phyloP scores from a whole-genome alignment of 1,284 basidiomycete genomes.

The Cerrena zonata region DNA sequence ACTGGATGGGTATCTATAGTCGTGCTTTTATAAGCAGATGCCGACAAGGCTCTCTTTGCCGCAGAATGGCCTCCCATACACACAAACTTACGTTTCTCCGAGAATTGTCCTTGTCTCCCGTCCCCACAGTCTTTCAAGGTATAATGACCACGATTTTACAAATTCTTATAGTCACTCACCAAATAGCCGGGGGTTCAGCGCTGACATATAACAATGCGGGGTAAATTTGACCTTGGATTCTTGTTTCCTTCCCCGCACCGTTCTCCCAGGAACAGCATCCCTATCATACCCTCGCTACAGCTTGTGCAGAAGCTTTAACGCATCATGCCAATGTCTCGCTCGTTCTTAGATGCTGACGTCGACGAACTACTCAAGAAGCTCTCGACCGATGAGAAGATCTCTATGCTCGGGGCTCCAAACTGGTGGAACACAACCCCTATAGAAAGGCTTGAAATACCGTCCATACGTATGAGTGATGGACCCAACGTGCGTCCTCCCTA shows the following conservation, averaged over 20 bases:
- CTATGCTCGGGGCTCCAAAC: slow-evolving; percentile 56
- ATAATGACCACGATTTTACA: too few relatives aligned
- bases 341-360: slow-evolving; percentile 51
- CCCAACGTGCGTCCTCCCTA: slow-evolving; percentile 47
- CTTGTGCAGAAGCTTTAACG: not conserved
- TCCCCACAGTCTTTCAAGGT: slow-evolving; percentile 4
- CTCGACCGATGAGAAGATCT: slow-evolving; percentile 58
- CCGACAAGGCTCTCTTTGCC: too few relatives aligned
- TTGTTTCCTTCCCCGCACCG: not conserved
- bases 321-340: slow-evolving; percentile 36
- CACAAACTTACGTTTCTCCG: too few relatives aligned
- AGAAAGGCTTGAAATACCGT: slow-evolving; percentile 53
- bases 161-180: too few relatives aligned
- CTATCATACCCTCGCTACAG: too few relatives aligned
- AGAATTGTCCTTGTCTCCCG: slow-evolving; percentile 20
- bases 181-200: too few relatives aligned
- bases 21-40: too few relatives aligned
- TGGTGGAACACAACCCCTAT: slow-evolving; percentile 68
- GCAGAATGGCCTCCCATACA: too few relatives aligned
- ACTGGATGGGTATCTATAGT: too few relatives aligned
- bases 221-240: slow-evolving; percentile 3
- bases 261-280: not conserved
- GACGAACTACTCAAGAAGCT: slow-evolving; percentile 48
- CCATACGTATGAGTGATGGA: slow-evolving; percentile 62
- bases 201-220: not conserved